These are phyloP conservation scores for Trametopsis cervina DNA, from an alignment of 768 basidiomycete genomes.

Conservation along the genomic window DNA sequence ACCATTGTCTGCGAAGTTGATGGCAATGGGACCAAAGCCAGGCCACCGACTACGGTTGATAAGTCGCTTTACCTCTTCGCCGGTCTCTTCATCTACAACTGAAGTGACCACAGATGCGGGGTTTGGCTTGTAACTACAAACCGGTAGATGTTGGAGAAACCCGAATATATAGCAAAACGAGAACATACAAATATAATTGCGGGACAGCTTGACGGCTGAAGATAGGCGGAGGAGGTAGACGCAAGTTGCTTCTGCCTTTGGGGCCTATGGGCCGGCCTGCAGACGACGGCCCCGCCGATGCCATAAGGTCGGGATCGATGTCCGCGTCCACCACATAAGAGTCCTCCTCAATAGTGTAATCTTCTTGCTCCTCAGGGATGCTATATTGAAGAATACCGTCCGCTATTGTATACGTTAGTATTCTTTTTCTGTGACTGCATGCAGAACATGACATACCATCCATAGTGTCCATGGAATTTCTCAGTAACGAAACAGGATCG, in stretches of 20 bases:
- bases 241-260: conserved; percentile 46
- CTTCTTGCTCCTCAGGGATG: conserved; percentile 63
- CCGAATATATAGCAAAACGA: too few relatives aligned
- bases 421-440: not conserved
- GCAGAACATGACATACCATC: conserved; percentile 51
- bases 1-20: conserved; percentile 56
- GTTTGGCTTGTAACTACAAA: conserved; percentile 67
- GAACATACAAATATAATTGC: conserved; percentile 68
- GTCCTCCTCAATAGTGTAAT: conserved; percentile 38
- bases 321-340: conserved; percentile 27
- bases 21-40: conserved; percentile 67
- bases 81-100: conserved; percentile 64
- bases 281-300: not conserved
- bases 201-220: conserved; percentile 81
- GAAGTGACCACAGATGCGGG: conserved; percentile 65
- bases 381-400: conserved; percentile 64
- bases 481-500: conserved; percentile 66
- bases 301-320: conserved; percentile 43
- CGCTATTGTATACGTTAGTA: conserved; percentile 35
- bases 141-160: too few relatives aligned
- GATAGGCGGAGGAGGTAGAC: conserved; percentile 81
- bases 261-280: not conserved
- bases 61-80: conserved; percentile 75
- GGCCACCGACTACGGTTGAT: conserved; percentile 87
- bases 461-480: conserved; percentile 68